Base-by-base conservation (phyloP, 1,284 basidiomycete species). In the Boletus semigastroideus region DNA sequence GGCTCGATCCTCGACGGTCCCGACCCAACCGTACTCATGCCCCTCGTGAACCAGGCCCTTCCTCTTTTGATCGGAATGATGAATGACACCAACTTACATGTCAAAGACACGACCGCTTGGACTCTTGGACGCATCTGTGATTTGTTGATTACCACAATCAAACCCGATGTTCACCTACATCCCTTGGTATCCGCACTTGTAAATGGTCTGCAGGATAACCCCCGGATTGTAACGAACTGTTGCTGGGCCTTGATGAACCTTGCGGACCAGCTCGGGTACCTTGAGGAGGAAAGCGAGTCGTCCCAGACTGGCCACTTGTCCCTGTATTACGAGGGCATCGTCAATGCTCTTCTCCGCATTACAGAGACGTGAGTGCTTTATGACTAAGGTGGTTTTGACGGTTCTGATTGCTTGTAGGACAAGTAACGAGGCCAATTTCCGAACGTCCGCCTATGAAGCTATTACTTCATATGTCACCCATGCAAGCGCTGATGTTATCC, bases 81-180 rank as follows among this genome's bases (percentile, higher is more conserved):
- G 86, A 79, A 77, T 46, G 96, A 98, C 72, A 69, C 78, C 42
- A 89, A 94, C 60, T 53, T 84, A 4, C 89, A 94, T 55, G 97
- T 99, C 62, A 94, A 95, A 72, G 97, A 99, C 70, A 97, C 94
- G 2, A 94, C 93, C 17, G 95, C 97, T 2, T 99, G 97, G 96
- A 98, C 97, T 1, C 79, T 99, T 6, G 95, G 94, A 39, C 81
- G 94, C 42, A 97, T 99, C 61, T 96, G 94, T 65, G 96, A 99
- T 68, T 75, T 94, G 57, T 79, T 98, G 62, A 86, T 96, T 64
- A 75, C 82, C 43, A 86, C 87, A 19, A 95, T 99, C 75, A 90
- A 95, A 67, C 86, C 90, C 9, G 92, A 96, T 61, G 83, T 90
- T 14, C 94, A 98, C 68, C 78, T 98, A 13, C 88, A 92, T 56